A percentile compares a stretch with the other conserved stretches of the same genome.
Conservation (phyloP, 352 stramenopile genomes). For the Stephanocyclus meneghinianus region DNA sequence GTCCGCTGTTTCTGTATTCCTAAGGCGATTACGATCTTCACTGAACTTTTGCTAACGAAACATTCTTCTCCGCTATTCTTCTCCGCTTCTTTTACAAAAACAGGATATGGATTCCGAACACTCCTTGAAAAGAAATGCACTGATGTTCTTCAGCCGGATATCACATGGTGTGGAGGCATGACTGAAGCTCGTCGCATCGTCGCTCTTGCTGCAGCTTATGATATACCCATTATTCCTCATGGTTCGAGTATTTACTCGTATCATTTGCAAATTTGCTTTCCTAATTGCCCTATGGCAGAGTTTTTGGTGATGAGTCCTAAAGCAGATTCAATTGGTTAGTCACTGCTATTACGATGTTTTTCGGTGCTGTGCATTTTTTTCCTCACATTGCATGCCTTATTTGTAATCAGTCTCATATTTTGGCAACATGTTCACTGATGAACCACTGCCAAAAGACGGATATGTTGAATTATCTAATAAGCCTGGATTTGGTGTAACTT, state of each 20-base stretch:
- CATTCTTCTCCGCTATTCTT: background rate
- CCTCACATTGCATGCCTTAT: background rate
- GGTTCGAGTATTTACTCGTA: slow-evolving; percentile 73
- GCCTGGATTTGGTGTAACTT: slow-evolving; percentile 69
- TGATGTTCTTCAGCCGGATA: slow-evolving; percentile 74
- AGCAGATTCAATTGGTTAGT: slow-evolving; percentile 59
- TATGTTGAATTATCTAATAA: slow-evolving; percentile 63
- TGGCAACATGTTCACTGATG: slow-evolving; percentile 65
- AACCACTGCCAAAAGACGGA: slow-evolving; percentile 67
- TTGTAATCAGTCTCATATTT: slow-evolving; percentile 52
- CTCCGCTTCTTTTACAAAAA: background rate
- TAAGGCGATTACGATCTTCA: background rate
- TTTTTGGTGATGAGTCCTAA: slow-evolving; percentile 69
- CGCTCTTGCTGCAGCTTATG: slow-evolving; percentile 62
- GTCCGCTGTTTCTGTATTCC: slow-evolving; percentile 2
- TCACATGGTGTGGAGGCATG: slow-evolving; percentile 73
- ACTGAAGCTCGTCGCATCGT: slow-evolving; percentile 71
- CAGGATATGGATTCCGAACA: slow-evolving; percentile 61
- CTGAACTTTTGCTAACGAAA: background rate
- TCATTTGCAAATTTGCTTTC: slow-evolving; percentile 75
- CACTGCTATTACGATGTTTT: background rate
- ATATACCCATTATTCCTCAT: slow-evolving; percentile 70
- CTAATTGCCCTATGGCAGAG: slow-evolving; percentile 66
- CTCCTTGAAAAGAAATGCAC: slow-evolving; percentile 67
- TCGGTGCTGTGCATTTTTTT: background rate